Evolutionary conservation across 140 eudicot species (phyloP).

Genomic region (Stevia rebaudiana): DNA sequence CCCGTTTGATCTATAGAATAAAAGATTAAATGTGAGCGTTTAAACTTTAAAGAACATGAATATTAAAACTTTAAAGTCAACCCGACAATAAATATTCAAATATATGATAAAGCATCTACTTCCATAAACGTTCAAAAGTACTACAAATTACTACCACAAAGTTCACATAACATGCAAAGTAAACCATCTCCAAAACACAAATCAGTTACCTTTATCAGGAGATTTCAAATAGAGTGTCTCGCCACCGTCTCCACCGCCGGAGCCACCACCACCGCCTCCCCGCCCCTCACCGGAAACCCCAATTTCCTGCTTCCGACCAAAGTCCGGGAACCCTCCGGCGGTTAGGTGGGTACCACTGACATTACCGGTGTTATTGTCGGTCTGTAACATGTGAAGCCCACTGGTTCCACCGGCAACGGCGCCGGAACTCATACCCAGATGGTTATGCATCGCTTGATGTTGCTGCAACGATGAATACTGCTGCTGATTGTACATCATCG

Average conservation of each 20-base stretch:
- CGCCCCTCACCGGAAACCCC: constrained; percentile 49
- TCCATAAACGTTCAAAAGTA: constrained; percentile 8
- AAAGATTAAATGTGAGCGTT: too few relatives aligned
- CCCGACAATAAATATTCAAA: constrained; percentile 14
- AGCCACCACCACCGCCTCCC: constrained; percentile 47
- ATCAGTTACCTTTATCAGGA: constrained; percentile 59
- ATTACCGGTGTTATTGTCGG: constrained; percentile 41
- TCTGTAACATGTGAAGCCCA: constrained; percentile 67
- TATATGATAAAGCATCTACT: constrained; percentile 7
- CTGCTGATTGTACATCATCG: constrained; percentile 74
- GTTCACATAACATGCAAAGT: constrained; percentile 22
- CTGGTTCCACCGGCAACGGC: constrained; percentile 27
- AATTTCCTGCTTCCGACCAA: constrained; percentile 57
- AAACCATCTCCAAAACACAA: constrained; percentile 18
- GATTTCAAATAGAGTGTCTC: constrained; percentile 78
- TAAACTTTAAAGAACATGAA: constrained; percentile 8
- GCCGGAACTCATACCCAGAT: constrained; percentile 66
- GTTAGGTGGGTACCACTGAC: constrained; percentile 38
- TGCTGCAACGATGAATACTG: constrained; percentile 55
- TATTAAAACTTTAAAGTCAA: constrained; percentile 3
- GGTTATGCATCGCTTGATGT: constrained; percentile 63
- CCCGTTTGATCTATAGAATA: too few relatives aligned
- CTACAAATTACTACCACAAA: constrained; percentile 26
- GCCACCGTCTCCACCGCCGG: constrained; percentile 59
- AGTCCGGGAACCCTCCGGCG: constrained; percentile 51